These are phyloP conservation scores for Durotheca rogersii DNA, from an alignment of 495 filamentous ascomycete genomes.

Conservation along the genomic window DNA sequence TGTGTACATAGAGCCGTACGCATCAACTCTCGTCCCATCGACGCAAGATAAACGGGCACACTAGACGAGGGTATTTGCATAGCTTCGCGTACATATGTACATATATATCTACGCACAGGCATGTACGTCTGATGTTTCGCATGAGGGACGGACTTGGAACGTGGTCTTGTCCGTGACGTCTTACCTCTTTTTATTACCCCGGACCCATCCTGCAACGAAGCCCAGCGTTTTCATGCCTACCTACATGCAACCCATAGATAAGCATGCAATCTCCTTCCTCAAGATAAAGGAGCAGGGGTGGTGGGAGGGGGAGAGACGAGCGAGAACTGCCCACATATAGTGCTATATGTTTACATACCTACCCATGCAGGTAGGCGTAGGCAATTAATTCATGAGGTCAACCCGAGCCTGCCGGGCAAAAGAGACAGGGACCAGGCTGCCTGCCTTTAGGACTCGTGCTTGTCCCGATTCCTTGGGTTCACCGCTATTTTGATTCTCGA, in stretches of 20 bases:
- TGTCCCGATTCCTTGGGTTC: constrained; percentile 18
- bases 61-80: not conserved
- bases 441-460: not conserved
- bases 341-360: too few species aligned
- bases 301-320: too few species aligned
- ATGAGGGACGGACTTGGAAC: not conserved
- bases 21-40: not conserved
- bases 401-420: not conserved
- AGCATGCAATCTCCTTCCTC: too few species aligned
- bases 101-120: too few species aligned
- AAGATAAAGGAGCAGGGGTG: too few species aligned
- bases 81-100: too few species aligned
- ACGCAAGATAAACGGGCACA: not conserved
- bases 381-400: too few species aligned
- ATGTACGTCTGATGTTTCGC: not conserved
- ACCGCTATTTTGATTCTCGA: constrained; percentile 16
- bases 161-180: not conserved
- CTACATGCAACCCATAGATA: too few species aligned
- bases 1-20: too few species aligned
- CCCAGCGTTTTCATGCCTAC: too few species aligned
- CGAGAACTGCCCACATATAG: too few species aligned
- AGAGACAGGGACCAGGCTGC: not conserved
- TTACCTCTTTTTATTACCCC: not conserved
- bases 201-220: not conserved
- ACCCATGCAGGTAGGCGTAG: too few species aligned